Evolutionary conservation across 202 grass and related monocot species (phyloP).

Genomic region (Digitaria exilis): DNA sequence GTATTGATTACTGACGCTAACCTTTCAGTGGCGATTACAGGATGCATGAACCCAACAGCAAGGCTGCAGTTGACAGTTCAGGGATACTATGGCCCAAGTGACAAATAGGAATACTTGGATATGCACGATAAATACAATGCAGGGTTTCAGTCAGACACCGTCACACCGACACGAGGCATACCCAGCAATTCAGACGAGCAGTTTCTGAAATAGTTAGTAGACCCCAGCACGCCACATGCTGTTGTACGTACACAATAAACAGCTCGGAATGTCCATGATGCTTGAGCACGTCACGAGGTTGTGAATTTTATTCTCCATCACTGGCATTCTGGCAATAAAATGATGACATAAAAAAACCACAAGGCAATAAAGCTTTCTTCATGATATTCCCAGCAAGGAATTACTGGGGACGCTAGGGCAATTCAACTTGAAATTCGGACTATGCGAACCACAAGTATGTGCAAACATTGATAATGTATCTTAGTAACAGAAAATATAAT

Average conservation of each 20-base stretch:
- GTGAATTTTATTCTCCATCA: not conserved
- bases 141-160: not conserved
- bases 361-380: not conserved
- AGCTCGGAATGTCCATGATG: not conserved
- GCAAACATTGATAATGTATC: not conserved
- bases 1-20: slow-evolving; percentile 13
- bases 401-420: not conserved
- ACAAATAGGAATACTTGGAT: not conserved
- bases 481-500: not conserved
- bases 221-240: not conserved
- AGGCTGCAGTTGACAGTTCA: slow-evolving; percentile 13
- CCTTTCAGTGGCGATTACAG: not conserved
- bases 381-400: not conserved
- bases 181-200: not conserved
- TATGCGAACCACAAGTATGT: not conserved
- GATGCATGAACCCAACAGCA: slow-evolving; percentile 3
- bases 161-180: not conserved
- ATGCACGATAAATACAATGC: not conserved
- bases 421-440: not conserved
- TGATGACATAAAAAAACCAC: not conserved
- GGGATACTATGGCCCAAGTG: not conserved
- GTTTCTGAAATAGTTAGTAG: not conserved
- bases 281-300: slow-evolving; percentile 13
- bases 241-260: not conserved
- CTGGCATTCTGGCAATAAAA: not conserved